Conservation (phyloP, 2,329 filamentous ascomycete species). For the Ophiostoma himal-ulmi region DNA sequence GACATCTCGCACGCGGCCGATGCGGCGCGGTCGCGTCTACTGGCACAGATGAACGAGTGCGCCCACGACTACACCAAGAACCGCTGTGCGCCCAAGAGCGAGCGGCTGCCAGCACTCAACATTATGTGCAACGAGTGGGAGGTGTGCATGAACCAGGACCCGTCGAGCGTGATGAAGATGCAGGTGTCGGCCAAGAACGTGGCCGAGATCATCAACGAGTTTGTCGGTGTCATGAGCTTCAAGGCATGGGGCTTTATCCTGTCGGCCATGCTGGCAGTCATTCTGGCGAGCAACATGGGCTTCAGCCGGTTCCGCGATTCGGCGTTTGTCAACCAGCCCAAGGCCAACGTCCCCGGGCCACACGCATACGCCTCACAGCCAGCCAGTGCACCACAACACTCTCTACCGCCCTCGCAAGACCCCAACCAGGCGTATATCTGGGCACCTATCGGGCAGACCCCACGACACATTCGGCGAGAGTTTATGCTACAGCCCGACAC, state of each 20-base stretch:
- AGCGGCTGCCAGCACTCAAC: conserved; percentile 66
- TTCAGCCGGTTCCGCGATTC: conserved; percentile 37
- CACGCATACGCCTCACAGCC: conserved; percentile 30
- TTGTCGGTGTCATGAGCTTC: conserved; percentile 82
- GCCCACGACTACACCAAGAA: conserved; percentile 69
- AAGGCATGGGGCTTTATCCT: conserved; percentile 60
- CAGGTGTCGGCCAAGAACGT: conserved; percentile 81
- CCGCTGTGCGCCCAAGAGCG: conserved; percentile 57
- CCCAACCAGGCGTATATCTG: conserved; percentile 43
- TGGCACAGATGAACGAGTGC: conserved; percentile 69
- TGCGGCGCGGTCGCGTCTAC: conserved; percentile 60
- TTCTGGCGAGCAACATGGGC: conserved; percentile 47
- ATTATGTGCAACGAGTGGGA: conserved; percentile 73
- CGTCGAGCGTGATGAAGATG: conserved; percentile 68
- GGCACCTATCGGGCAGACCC: conserved; percentile 46
- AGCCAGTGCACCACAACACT: conserved; percentile 25
- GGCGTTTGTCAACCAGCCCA: conserved; percentile 24
- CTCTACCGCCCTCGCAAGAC: conserved; percentile 30
- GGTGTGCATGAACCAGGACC: conserved; percentile 79
- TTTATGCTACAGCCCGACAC: conserved; percentile 41
- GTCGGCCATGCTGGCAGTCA: conserved; percentile 43
- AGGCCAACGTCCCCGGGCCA: conserved; percentile 21
- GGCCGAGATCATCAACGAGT: conserved; percentile 88
- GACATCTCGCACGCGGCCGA: conserved; percentile 71
- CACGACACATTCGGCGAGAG: conserved; percentile 41